phyloP scores from a whole-genome alignment of 176 grass and related monocot genomes.

The Hyparrhenia diplandra region DNA sequence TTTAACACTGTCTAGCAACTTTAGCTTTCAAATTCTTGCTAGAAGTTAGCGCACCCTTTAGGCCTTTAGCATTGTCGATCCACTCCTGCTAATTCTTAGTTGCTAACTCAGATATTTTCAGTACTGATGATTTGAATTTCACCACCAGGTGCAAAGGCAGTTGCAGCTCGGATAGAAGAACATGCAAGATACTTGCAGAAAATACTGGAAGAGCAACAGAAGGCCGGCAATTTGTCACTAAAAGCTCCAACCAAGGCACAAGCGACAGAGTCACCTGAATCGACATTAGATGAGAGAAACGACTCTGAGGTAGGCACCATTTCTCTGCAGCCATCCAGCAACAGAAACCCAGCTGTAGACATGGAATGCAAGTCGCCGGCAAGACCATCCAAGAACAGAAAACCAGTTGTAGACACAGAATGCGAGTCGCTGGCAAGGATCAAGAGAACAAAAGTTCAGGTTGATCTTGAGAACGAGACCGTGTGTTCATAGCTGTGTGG shows the following conservation, averaged over 20 bases:
- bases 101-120: neutral
- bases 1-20: neutral
- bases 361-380: conserved; percentile 1
- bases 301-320: neutral
- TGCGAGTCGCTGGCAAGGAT: conserved; percentile 13
- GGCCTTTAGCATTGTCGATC: neutral
- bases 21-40: neutral
- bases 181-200: conserved; percentile 92
- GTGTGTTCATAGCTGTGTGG: conserved; percentile 26
- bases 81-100: neutral
- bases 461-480: conserved; percentile 12
- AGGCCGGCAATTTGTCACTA: conserved; percentile 27
- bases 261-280: neutral
- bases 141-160: conserved; percentile 66
- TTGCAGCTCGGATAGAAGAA: conserved; percentile 87
- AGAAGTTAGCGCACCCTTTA: neutral
- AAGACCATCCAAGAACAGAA: conserved; percentile 23
- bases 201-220: conserved; percentile 85
- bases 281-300: neutral
- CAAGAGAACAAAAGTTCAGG: conserved; percentile 43
- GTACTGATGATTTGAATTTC: neutral
- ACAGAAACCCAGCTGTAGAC: conserved; percentile 23
- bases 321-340: conserved; percentile 9
- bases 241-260: conserved; percentile 20
- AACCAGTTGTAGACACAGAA: conserved; percentile 6